Base-by-base conservation (phyloP, 2,329 filamentous ascomycete species). In the Fonsecaea nubica region DNA sequence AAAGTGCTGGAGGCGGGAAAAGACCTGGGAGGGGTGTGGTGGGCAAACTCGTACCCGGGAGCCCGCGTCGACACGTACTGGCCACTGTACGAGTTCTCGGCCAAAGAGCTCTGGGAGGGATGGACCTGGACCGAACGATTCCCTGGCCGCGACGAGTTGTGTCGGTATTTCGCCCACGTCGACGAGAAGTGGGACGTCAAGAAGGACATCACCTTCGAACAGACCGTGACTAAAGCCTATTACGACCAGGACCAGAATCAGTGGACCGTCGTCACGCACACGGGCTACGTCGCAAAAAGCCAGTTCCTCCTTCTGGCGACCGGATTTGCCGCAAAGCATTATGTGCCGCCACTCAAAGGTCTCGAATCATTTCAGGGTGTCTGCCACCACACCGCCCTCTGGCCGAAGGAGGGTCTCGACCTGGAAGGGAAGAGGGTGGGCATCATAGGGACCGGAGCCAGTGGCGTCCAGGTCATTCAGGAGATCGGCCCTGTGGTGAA, bases 371-470 rank as follows among this genome's bases (percentile, higher is more conserved):
- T 88, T 80, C 81, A 86, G 62, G 88, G 88, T 18, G 74, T 80
- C 15, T 80, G 87, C 6, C 81, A 86, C 71, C 87, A 89, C 74
- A 84, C 85, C 0, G 85, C 85, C 0, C 84, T 84, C 72, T 88
- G 87, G 87, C 59, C 65, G 9, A 76, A 82, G 2, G 79, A 83
- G 2, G 79, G 83, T 3, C 78, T 89, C 18, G 80, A 85, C 53
- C 81, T 87, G 32, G 80, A 81, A 48, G 82, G 82, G 55, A 90
- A 90, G 74, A 81, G 83, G 15, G 83, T 86, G 58, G 88, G 83
- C 21, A 82, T 90, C 62, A 85, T 90, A 36, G 88, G 88, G 5
- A 90, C 87, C 0, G 88, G 88, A 4, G 84, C 87, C 0, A 86
- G 86, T 0, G 88, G 88, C 0, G 83, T 90, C 1, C 88, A 90